These are phyloP conservation scores for Pyrus hybrid DNA, from an alignment of 331 rosid genomes.

Conservation along the genomic window DNA sequence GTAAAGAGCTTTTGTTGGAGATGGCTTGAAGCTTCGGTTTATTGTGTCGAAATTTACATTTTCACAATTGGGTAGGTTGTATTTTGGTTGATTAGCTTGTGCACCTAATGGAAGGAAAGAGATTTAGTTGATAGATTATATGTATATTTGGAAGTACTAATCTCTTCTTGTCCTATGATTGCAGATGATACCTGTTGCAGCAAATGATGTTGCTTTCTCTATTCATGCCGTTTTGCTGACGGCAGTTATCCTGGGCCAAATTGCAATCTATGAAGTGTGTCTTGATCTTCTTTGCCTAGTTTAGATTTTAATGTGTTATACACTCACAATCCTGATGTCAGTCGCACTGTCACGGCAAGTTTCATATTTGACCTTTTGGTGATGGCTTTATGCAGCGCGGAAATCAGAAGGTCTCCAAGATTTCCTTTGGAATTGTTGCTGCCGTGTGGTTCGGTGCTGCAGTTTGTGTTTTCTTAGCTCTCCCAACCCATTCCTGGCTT, in stretches of 20 bases:
- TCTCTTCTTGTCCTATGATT: not conserved
- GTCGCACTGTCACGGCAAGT: not conserved
- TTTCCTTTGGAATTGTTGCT: slow-evolving; percentile 44
- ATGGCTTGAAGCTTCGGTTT: not conserved
- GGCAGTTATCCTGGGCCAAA: slow-evolving; percentile 55
- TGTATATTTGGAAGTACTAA: not conserved
- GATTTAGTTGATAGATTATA: not conserved
- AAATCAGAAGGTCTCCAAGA: slow-evolving; percentile 53
- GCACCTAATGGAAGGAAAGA: not conserved
- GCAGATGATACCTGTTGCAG: slow-evolving; percentile 99
- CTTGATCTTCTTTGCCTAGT: not conserved
- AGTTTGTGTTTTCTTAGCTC: slow-evolving; percentile 66
- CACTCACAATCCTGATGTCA: not conserved
- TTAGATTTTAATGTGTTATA: not conserved
- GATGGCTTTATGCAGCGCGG: slow-evolving; percentile 50
- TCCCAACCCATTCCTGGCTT: slow-evolving; percentile 70
- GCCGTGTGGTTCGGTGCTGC: slow-evolving; percentile 62
- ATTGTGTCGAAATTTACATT: not conserved
- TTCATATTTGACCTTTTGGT: not conserved
- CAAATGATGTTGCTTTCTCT: slow-evolving; percentile 93
- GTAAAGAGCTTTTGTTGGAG: no score
- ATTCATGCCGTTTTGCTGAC: slow-evolving; percentile 79
- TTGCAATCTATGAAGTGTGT: slow-evolving; percentile 71
- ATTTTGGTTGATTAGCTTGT: not conserved
- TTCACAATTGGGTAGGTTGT: not conserved